A percentile compares a stretch with the other conserved stretches of the same genome.
Conservation (phyloP, 345 rosid genomes). For the Hibiscus tridactylites region DNA sequence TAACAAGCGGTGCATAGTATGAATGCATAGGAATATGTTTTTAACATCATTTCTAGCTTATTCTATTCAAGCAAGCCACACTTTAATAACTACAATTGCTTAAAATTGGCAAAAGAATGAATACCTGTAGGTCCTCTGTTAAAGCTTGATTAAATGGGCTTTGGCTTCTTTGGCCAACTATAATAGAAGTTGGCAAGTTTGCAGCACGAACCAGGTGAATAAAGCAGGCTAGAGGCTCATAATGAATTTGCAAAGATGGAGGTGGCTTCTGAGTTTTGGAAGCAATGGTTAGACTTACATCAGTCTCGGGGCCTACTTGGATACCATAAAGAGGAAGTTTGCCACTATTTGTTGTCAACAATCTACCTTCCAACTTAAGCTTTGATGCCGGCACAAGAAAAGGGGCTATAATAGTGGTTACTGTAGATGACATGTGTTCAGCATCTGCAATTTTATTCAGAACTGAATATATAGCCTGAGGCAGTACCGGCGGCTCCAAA, state of each 20-base stretch:
- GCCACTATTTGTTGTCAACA: slow-evolving; percentile 21
- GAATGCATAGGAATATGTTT: neutral
- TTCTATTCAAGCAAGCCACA: neutral
- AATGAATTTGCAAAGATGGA: slow-evolving; percentile 41
- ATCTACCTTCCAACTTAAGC: slow-evolving; percentile 51
- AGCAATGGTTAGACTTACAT: slow-evolving; percentile 27
- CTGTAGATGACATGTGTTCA: slow-evolving; percentile 7
- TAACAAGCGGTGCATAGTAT: neutral
- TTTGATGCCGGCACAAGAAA: slow-evolving; percentile 41
- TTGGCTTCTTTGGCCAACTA: slow-evolving; percentile 43
- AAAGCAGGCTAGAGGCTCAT: slow-evolving; percentile 76
- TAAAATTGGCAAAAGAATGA: slow-evolving; percentile 2
- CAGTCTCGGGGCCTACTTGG: slow-evolving; percentile 63
- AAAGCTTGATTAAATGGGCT: slow-evolving; percentile 28
- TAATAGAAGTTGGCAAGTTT: slow-evolving; percentile 47
- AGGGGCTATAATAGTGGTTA: slow-evolving; percentile 45
- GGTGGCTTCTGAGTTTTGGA: slow-evolving; percentile 49
- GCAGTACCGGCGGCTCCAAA: slow-evolving; percentile 51
- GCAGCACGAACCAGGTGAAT: slow-evolving; percentile 58
- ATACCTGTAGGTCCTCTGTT: slow-evolving; percentile 55
- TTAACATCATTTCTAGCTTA: neutral
- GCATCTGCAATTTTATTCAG: slow-evolving; percentile 36
- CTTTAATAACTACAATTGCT: neutral
- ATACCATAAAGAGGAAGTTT: slow-evolving; percentile 35
- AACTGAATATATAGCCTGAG: slow-evolving; percentile 55